Base-by-base conservation (phyloP, 805 yeast species). In the Wickerhamomyces subpelliculosus region DNA sequence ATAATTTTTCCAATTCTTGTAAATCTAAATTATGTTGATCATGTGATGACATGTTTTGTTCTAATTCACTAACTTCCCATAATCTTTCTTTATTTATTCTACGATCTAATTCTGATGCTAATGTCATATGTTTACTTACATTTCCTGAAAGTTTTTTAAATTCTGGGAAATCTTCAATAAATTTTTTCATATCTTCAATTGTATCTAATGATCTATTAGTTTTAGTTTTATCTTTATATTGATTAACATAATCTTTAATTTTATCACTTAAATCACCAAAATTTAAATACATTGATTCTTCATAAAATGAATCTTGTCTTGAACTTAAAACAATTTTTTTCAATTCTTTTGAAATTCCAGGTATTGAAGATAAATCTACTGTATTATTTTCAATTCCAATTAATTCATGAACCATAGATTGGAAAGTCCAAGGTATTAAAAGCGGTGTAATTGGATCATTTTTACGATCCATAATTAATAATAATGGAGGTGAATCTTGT, bases 381-480 rank as follows among this genome's bases (percentile, higher is more conserved):
- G 89, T 73, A 49, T 93, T 90, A 54, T 87, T 82, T 25, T 69
- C 64, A 41, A 93, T 84, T 2, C 90, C 95, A 23, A 93, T 65
- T 18, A 88, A 71, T 57, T 94, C 97, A 57, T 90, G 95, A 14
- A 93, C 86, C 97, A 93, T 90, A 2, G 96, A 84, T 56, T 90
- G 97, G 61, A 87, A 93, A 1, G 98, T 89, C 99, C 99, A 93
- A 2, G 97, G 98, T 28, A 82, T 76, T 35, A 93, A 63, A 23
- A 93, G 68, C 1, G 99, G 97, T 1, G 99, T 90, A 12, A 90
- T 68, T 3, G 98, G 97, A 60, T 93, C 99, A 52, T 77, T 83
- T 41, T 79, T 75, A 37, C 99, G 70, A 59, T 93, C 97, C 34
- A 93, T 54, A 2, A 93, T 67, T 11, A 93, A 59, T 34, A 94